phyloP scores from a whole-genome alignment of 768 basidiomycete species.

The Rhizopogon vinicolor region DNA sequence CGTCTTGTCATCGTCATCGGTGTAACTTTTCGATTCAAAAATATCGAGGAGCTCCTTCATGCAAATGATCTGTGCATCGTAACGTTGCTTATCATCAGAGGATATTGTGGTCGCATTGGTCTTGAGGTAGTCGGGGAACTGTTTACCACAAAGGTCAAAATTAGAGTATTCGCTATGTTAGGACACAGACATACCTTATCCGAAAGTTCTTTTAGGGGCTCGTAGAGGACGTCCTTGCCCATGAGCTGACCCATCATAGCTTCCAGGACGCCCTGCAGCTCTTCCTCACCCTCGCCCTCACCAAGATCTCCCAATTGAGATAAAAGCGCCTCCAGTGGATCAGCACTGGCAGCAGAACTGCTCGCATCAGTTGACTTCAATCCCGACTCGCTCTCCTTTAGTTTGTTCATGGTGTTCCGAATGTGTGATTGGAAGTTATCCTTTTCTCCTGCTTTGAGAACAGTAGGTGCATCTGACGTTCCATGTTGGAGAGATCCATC shows the following conservation, averaged over 20 bases:
- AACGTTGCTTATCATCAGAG: conserved; percentile 57
- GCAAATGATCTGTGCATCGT: conserved; percentile 52
- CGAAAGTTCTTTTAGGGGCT: conserved; percentile 72
- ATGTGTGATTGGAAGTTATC: conserved; percentile 67
- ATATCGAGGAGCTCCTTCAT: conserved; percentile 55
- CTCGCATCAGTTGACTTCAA: conserved; percentile 16
- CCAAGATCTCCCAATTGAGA: conserved; percentile 39
- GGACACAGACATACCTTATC: conserved; percentile 47
- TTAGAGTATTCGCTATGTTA: not conserved
- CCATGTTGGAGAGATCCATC: conserved; percentile 27
- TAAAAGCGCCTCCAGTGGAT: conserved; percentile 50
- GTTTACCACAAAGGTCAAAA: not conserved
- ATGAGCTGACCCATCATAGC: conserved; percentile 44
- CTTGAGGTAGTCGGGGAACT: conserved; percentile 78
- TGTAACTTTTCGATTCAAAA: conserved; percentile 60
- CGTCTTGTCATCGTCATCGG: conserved; percentile 46
- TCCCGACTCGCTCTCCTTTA: conserved; percentile 59
- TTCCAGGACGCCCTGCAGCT: conserved; percentile 68
- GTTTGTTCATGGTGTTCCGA: conserved; percentile 66
- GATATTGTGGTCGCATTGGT: conserved; percentile 51
- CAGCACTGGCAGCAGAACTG: conserved; percentile 12
- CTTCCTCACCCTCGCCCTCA: conserved; percentile 40
- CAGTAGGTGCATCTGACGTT: not conserved
- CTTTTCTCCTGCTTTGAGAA: conserved; percentile 9
- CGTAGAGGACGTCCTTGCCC: conserved; percentile 25